Base-by-base conservation (phyloP, 352 stramenopile genomes). In the Globisporangium polare region DNA sequence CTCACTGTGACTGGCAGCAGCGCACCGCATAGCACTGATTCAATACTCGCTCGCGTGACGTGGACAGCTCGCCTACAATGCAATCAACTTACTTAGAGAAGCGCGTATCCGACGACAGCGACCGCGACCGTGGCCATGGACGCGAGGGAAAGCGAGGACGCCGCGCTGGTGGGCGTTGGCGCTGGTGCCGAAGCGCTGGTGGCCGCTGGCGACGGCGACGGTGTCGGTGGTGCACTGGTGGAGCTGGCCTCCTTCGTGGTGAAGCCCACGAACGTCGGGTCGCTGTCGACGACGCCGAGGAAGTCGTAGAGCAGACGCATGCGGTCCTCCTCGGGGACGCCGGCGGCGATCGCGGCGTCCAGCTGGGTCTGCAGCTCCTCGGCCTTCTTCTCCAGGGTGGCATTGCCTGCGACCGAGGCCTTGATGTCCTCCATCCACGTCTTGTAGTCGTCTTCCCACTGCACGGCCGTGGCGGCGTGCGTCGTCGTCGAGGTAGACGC, bases 271-370 rank as follows among this genome's bases (percentile, higher is more conserved):
- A 63, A 63, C 22, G 24, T 63, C 15, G 58, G 35, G 58, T 63
- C 47, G 22, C 22, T 45, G 35, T 63, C 58, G 1, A 41, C 47
- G 20, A 26, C 39, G 22, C 22, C 18, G 24, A 63, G 39, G 15
- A 63, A 63, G 47, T 63, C 47, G 35, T 63, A 63, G 35, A 57
- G 47, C 35, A 63, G 26, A 13, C 37, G 47, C 58, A 63, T 63
- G 58, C 47, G 58, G 47, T 63, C 58, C 20, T 54, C 47, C 47
- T 63, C 58, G 9, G 46, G 51, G 47, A 46, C 49, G 18, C 58
- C 47, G 10, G 47, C 20, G 49, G 24, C 47, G 33, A 63, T 24
- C 17, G 58, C 58, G 15, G 58, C 47, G 47, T 56, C 58, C 7
- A 63, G 35, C n/a, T 53, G 10, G 10, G 20, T 24, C 47, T 63